Percentiles rank a stretch among this genome's conserved stretches.
phyloP scores from a whole-genome alignment of 23 red algal species.

The Pyropia yezoensis region DNA sequence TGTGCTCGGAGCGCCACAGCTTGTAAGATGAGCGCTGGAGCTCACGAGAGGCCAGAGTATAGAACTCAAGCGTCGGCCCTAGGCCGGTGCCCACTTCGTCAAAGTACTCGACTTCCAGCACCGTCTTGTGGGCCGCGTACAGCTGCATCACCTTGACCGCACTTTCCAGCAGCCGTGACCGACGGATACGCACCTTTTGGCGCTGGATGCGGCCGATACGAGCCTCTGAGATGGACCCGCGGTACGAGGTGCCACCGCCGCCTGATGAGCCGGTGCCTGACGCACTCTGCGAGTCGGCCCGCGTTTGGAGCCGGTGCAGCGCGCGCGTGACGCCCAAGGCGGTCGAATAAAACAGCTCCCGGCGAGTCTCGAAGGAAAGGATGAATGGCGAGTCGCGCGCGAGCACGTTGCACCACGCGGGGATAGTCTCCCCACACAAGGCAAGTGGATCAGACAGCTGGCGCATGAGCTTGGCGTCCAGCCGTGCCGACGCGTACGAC shows the following conservation, averaged over 20 bases:
- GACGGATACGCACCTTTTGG: slow-evolving; percentile 87
- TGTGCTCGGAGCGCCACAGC: slow-evolving; percentile 58
- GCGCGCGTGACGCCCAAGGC: slow-evolving; percentile 77
- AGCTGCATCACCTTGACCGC: slow-evolving; percentile 79
- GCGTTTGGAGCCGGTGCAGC: slow-evolving; percentile 63
- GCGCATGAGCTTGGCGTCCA: slow-evolving; percentile 67
- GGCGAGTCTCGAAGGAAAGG: slow-evolving; percentile 71
- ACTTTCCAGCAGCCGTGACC: slow-evolving; percentile 71
- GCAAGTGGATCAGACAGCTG: slow-evolving; percentile 87
- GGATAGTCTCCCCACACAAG: slow-evolving; percentile 54
- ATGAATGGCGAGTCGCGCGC: slow-evolving; percentile 61
- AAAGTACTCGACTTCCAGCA: slow-evolving; percentile 94
- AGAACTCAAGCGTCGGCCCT: slow-evolving; percentile 98
- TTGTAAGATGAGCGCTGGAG: slow-evolving; percentile 70
- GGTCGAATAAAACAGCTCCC: slow-evolving; percentile 64
- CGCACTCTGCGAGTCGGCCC: slow-evolving; percentile 35
- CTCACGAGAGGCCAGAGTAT: slow-evolving; percentile 79
- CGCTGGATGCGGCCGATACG: slow-evolving; percentile 79
- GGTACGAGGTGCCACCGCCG: slow-evolving; percentile 2
- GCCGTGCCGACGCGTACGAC: not conserved
- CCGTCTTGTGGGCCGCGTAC: slow-evolving; percentile 63
- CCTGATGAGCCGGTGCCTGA: slow-evolving; percentile 12
- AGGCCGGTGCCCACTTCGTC: slow-evolving; percentile 92
- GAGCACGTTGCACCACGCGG: slow-evolving; percentile 61
- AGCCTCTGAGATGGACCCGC: slow-evolving; percentile 30